phyloP scores from a whole-genome alignment of 2,329 filamentous ascomycete genomes.

The Cryoendolithus antarcticus region DNA sequence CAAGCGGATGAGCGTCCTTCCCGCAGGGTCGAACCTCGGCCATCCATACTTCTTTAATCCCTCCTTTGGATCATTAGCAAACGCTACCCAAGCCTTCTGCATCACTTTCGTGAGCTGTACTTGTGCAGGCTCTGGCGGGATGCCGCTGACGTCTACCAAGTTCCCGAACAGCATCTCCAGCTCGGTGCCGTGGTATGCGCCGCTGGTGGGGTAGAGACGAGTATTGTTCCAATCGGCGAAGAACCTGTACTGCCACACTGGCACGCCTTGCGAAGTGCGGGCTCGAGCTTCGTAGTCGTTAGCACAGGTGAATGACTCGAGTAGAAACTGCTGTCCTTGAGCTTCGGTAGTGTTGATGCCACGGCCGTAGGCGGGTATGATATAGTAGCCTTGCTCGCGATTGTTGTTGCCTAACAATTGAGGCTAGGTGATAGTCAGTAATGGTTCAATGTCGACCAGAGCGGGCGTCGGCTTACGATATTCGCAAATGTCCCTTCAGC shows the following conservation, averaged over 20 bases:
- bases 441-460: not conserved
- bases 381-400: constrained; percentile 39
- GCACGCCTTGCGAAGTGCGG: constrained; percentile 24
- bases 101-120: constrained; percentile 12
- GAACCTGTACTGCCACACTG: constrained; percentile 37
- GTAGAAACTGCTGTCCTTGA: constrained; percentile 17
- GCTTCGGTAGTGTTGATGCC: constrained; percentile 28
- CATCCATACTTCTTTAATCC: constrained; percentile 23
- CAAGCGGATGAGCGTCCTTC: constrained; percentile 16
- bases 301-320: constrained; percentile 25
- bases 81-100: constrained; percentile 19
- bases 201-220: constrained; percentile 32
- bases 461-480: constrained; percentile 8
- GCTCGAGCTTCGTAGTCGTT: constrained; percentile 28
- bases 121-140: constrained; percentile 3
- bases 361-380: constrained; percentile 27
- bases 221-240: constrained; percentile 39
- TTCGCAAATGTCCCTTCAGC: constrained; percentile 24
- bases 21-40: constrained; percentile 20
- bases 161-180: constrained; percentile 21
- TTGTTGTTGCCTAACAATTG: constrained; percentile 33
- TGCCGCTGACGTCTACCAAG: constrained; percentile 16
- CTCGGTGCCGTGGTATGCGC: constrained; percentile 35
- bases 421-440: constrained; percentile 15
- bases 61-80: constrained; percentile 19